phyloP scores from a whole-genome alignment of 2,329 filamentous ascomycete genomes.

The Sporothrix protearum region DNA sequence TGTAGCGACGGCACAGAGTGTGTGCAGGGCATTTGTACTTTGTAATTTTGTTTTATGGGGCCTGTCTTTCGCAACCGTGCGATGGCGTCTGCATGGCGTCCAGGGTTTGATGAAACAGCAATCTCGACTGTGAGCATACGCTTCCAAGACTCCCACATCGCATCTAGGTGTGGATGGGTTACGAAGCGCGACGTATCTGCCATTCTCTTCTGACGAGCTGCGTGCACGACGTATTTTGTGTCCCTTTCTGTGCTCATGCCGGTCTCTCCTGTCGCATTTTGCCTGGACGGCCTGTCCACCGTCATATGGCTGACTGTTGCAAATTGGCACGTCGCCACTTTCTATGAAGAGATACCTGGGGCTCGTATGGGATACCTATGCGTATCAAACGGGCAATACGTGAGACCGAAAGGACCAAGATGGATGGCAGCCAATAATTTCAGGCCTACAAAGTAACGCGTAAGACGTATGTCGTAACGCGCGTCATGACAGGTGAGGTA shows the following conservation, averaged over 20 bases:
- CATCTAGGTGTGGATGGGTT: neutral
- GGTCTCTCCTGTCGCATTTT: neutral
- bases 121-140: neutral
- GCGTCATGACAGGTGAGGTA: neutral
- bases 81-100: neutral
- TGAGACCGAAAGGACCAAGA: too few species aligned
- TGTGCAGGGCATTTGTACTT: neutral
- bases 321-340: neutral
- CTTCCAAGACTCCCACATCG: neutral
- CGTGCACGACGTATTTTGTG: neutral
- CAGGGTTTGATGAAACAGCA: neutral
- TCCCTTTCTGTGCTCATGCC: neutral
- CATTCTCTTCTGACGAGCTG: neutral
- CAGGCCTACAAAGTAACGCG: neutral
- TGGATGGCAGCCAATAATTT: too few species aligned
- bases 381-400: too few species aligned
- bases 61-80: neutral
- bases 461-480: neutral
- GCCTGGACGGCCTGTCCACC: neutral
- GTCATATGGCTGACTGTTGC: neutral
- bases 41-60: conserved; percentile 6
- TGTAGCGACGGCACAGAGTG: neutral
- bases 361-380: neutral
- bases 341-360: neutral
- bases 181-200: too few species aligned